Evolutionary conservation across 768 basidiomycete species (phyloP).

Genomic region (Suillus subalutaceus): DNA sequence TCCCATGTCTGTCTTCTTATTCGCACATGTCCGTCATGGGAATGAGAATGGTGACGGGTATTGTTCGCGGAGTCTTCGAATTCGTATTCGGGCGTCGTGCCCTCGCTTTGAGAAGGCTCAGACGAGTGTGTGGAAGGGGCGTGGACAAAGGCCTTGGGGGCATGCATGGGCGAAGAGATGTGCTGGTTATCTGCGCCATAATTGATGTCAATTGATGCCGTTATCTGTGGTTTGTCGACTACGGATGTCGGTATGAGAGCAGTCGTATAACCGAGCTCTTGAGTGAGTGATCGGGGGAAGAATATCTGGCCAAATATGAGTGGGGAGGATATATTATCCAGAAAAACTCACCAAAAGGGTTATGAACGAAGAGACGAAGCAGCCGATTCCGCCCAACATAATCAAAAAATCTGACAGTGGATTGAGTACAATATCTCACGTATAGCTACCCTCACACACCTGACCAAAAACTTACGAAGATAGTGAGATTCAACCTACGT

Average conservation of each 20-base stretch:
- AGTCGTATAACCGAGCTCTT: constrained; percentile 64
- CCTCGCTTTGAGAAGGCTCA: constrained; percentile 28
- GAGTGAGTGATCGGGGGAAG: constrained; percentile 74
- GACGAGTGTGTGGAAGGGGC: constrained; percentile 22
- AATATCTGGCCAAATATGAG: constrained; percentile 52
- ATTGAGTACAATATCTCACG: constrained; percentile 8
- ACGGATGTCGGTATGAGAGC: constrained; percentile 24
- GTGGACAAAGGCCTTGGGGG: constrained; percentile 26
- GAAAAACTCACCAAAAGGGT: constrained; percentile 65
- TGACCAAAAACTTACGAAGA: constrained; percentile 53
- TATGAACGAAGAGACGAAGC: constrained; percentile 78
- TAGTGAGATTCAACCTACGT: not conserved
- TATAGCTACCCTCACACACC: constrained; percentile 41
- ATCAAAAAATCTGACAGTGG: constrained; percentile 60
- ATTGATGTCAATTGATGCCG: constrained; percentile 26
- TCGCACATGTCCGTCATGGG: constrained; percentile 25
- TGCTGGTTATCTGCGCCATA: constrained; percentile 12
- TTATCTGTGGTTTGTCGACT: constrained; percentile 30
- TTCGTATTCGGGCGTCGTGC: constrained; percentile 44
- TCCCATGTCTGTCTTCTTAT: constrained; percentile 27
- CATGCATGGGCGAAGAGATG: constrained; percentile 26
- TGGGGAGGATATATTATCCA: not conserved
- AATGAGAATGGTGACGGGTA: constrained; percentile 20
- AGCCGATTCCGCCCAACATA: constrained; percentile 73
- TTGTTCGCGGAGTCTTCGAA: constrained; percentile 30